phyloP scores from a whole-genome alignment of 2,329 filamentous ascomycete species.

The Rhinocladiella similis region DNA sequence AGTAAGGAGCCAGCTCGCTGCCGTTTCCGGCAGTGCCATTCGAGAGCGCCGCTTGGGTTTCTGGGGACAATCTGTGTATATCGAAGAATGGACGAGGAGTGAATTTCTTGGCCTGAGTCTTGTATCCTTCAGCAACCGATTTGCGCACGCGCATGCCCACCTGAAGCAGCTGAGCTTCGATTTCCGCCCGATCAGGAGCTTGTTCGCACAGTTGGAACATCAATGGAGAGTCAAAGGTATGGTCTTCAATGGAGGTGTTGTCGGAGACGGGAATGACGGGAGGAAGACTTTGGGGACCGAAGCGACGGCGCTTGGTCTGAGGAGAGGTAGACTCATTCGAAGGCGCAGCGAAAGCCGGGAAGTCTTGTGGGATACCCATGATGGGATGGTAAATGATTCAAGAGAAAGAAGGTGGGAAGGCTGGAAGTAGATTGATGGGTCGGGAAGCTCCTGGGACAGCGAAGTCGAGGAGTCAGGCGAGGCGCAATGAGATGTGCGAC shows the following conservation, averaged over 20 bases:
- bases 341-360: conserved; percentile 5
- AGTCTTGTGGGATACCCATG: conserved; percentile 22
- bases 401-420: neutral
- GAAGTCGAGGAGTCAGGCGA: conserved; percentile 2
- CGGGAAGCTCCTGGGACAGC: neutral
- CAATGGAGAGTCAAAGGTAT: conserved; percentile 33
- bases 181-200: conserved; percentile 40
- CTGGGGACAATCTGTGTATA: conserved; percentile 24
- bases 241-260: conserved; percentile 25
- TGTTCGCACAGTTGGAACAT: conserved; percentile 37
- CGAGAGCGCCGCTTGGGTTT: conserved; percentile 27
- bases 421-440: neutral
- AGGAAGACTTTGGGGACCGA: conserved; percentile 41
- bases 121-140: conserved; percentile 90
- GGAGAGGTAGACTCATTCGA: conserved; percentile 21
- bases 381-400: neutral
- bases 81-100: conserved; percentile 30
- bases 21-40: conserved; percentile 6
- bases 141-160: conserved; percentile 96
- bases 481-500: neutral
- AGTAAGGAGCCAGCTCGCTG: conserved; percentile 16
- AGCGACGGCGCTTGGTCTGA: conserved; percentile 45
- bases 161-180: conserved; percentile 81
- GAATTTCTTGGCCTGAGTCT: conserved; percentile 44
- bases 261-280: conserved; percentile 24